Evolutionary conservation across 177 flowering plant genomes (phyloP).

Genomic region (Vitis hybrid): DNA sequence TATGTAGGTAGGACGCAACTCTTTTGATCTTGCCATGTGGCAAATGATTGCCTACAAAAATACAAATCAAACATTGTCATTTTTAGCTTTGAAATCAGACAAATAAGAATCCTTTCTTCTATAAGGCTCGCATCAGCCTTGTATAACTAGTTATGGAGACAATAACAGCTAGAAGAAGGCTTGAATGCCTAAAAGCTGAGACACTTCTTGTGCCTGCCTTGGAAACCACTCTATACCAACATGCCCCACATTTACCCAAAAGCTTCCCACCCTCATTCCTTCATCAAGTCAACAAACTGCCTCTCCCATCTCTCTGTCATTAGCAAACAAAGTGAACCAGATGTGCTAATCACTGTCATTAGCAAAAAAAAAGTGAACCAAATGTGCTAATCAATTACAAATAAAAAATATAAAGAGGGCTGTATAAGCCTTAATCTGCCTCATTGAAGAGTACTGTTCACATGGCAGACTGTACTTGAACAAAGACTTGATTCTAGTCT

Average conservation of each 20-base stretch:
- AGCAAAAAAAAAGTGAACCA: conserved; percentile 10
- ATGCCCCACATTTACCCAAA: conserved; percentile 5
- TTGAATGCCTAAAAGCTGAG: conserved; percentile 12
- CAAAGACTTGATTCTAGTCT: neutral
- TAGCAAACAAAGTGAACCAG: conserved; percentile 12
- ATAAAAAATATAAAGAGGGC: conserved; percentile 13
- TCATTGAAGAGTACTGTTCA: no score
- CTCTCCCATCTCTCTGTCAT: neutral
- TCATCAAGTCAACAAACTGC: neutral
- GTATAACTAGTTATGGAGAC: no score
- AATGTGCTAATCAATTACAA: conserved; percentile 19
- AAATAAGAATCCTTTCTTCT: no score
- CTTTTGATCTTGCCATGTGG: no score
- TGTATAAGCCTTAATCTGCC: no score
- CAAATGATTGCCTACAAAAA: no score
- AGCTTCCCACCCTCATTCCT: conserved; percentile 10
- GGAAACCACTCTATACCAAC: conserved; percentile 23
- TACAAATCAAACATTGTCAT: no score
- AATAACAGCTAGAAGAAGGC: no score
- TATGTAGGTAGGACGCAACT: no score
- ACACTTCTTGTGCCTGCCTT: conserved; percentile 20
- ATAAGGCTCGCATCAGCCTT: no score
- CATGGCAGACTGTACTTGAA: neutral
- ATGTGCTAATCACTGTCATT: conserved; percentile 2
- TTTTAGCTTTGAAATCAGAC: no score